Base-by-base conservation (phyloP, 306 rosid genomes). In the Dicorynia guianensis region DNA sequence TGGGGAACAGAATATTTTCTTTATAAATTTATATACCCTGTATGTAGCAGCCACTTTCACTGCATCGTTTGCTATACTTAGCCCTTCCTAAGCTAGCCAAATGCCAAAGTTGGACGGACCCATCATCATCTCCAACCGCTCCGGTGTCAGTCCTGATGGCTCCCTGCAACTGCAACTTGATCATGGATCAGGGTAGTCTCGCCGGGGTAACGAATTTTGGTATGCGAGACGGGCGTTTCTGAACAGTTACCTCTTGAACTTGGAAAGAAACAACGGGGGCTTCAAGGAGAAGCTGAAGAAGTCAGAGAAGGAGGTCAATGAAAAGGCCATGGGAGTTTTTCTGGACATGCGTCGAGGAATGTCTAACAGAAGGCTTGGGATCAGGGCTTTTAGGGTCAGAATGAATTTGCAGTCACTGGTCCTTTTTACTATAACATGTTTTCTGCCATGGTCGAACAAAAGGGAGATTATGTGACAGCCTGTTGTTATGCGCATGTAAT, bases 201-300 rank as follows among this genome's bases (percentile, higher is more conserved):
- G 34, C 10, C 84, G 78, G 0, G 88, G 83, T 5, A 79, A 62
- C 0, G 88, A 89, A 5, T 87, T 80, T 4, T 81, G 88, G 85
- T 47, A 76, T 13, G 80, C 94, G 7, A 78, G 94, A 33, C 69
- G 78, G 2, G 88, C 88, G 0, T 85, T 89, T 72, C 78, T 89
- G 3, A 87, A 73, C 6, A 87, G 94, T 63, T 89, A 89, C 40
- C 87, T 83, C 66, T 69, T 87, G 25, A 83, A 58, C 36, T 75
- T 65, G 63, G 77, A 86, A 47, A 48, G 40, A 38, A 76, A 70
- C 15, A 56, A 63, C 14, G 68, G 79, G 6, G 36, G 85, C 33
- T 76, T 81, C 43, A 89, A 75, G 47, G 84, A 80, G 47, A 87
- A 77, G 78, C 47, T 87, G 63, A 81, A 62, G 69, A 79, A 63